Base-by-base conservation (phyloP, 1,284 basidiomycete genomes). In the Pisolithus thermaeus region DNA sequence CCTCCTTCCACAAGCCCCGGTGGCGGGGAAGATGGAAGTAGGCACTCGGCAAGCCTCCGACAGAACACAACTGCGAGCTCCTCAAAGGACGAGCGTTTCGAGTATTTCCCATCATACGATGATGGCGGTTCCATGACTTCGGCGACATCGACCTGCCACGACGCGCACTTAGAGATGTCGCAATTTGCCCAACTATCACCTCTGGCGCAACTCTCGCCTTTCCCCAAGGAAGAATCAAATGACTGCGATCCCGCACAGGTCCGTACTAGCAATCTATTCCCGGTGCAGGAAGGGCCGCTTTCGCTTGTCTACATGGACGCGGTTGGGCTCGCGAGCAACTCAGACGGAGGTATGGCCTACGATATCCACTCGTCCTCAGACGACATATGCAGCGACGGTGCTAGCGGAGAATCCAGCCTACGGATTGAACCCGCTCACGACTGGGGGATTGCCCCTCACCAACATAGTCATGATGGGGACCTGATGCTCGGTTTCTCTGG, bases 101-200 rank as follows among this genome's bases (percentile, higher is more conserved):
- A 47, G 23, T 52, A 42, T 37, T 16, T 27, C 39, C 7, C 50
- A 1, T 16, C 52, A 14, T 61, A 53, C 37, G 22, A n/a, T 11
- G 53, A 56, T 14, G 48, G 20, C 42, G 27, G 23, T 28, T 14
- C 42, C 30, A 30, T 43, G 27, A 16, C 56, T 14, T 37, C 52
- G 20, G 54, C 52, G 7, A 28, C 48, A 8, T 39, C 57, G 20
- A 48, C 43, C 4, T 39, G 44, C 41, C 56, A 30, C 11, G 64
- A 66, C 42, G 47, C 56, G 14, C 49, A 46, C 4, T 37, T 59
- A 22, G 59, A 59, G n/a, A 36, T 55, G 1, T 28, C 62, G 20
- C 66, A 59, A 42, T 55, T 63, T 22, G 57, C 67, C 3, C 65
- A 65, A 6, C 3, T 62, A 5, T 56, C 62, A n/a, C 56, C 65